These are phyloP conservation scores for Panicum hallii DNA, from an alignment of 202 grass and related monocot species.

Conservation along the genomic window DNA sequence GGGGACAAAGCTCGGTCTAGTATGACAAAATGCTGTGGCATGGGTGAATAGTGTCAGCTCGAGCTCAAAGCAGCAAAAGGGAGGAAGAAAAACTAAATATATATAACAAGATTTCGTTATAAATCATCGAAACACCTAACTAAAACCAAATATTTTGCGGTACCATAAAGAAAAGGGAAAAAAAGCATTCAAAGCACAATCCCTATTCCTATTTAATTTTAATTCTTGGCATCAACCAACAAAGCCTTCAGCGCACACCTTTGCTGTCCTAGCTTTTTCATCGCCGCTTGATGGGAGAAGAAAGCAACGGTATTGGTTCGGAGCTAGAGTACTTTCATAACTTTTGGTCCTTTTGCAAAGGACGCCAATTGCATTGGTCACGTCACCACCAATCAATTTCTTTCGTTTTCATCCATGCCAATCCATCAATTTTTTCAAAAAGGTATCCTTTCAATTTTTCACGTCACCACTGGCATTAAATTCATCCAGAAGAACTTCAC, in stretches of 20 bases:
- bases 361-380: neutral
- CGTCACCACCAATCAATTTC: too few species aligned
- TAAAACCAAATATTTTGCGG: neutral
- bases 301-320: neutral
- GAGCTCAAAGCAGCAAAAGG: neutral
- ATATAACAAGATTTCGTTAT: too few species aligned
- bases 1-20: too few species aligned
- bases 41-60: neutral
- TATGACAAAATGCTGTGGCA: neutral
- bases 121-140: too few species aligned
- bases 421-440: neutral
- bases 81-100: too few species aligned
- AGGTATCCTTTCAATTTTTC: neutral
- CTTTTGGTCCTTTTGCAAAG: neutral
- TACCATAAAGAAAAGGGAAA: neutral
- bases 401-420: neutral
- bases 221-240: neutral
- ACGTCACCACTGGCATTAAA: neutral
- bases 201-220: neutral
- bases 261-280: neutral
- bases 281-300: neutral
- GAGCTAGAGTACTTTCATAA: neutral
- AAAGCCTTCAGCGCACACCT: neutral
- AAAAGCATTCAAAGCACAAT: neutral
- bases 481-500: neutral